Evolutionary conservation across 345 rosid species (phyloP).

Genomic region (Luvunga scandens): DNA sequence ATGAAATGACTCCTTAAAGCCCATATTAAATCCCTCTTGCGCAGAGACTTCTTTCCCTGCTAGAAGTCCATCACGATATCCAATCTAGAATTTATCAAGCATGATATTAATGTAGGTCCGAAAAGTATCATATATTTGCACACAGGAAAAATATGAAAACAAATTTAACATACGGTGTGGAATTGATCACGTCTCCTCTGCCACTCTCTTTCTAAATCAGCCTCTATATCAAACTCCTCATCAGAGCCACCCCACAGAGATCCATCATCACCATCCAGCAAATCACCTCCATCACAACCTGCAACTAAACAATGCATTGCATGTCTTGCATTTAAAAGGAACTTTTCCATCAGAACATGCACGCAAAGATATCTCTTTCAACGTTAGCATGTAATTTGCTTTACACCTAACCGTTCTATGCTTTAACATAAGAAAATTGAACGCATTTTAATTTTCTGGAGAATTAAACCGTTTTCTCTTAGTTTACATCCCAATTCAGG

Average conservation of each 20-base stretch:
- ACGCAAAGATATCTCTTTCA: neutral
- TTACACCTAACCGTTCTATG: neutral
- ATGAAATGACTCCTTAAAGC: constrained; percentile 63
- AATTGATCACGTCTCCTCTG: constrained; percentile 40
- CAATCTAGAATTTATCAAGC: constrained; percentile 38
- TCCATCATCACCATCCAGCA: constrained; percentile 39
- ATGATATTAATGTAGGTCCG: neutral
- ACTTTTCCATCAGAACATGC: neutral
- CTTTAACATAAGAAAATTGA: neutral
- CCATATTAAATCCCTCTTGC: constrained; percentile 76
- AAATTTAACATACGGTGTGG: constrained; percentile 35
- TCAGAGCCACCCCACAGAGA: constrained; percentile 43
- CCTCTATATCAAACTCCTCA: constrained; percentile 36
- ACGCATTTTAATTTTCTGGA: neutral
- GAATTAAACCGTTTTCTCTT: neutral
- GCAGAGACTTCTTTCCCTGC: constrained; percentile 78
- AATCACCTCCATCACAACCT: constrained; percentile 28
- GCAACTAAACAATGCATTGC: constrained; percentile 2
- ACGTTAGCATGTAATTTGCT: neutral
- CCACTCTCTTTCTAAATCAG: constrained; percentile 47
- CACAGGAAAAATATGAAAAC: neutral
- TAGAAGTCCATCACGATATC: constrained; percentile 77
- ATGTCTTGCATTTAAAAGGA: neutral
- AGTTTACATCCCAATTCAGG: neutral
- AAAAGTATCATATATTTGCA: neutral